phyloP scores from a whole-genome alignment of 495 filamentous ascomycete species.

The Hyphodiscus hymeniophilus region DNA sequence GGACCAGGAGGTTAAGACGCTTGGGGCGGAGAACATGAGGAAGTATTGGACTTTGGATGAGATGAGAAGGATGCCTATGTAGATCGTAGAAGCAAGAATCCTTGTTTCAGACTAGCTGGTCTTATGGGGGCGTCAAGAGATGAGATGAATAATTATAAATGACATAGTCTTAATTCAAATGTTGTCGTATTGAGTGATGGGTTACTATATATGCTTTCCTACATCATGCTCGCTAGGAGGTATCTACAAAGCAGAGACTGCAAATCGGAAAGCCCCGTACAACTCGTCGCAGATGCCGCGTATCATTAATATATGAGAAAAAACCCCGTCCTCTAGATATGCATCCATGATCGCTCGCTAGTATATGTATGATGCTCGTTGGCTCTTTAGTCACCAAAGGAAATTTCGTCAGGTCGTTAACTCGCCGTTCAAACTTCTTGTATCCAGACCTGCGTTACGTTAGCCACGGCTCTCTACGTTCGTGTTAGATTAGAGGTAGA shows the following conservation, averaged over 20 bases:
- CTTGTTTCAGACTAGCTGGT: no score
- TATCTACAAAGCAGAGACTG: neutral
- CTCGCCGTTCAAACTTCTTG: slow-evolving; percentile 19
- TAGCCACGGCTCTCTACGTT: slow-evolving; percentile 4
- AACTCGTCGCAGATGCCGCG: slow-evolving; percentile 10
- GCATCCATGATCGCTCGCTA: slow-evolving; percentile 16
- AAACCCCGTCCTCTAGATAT: slow-evolving; percentile 14
- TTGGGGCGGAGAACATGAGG: slow-evolving; percentile 82
- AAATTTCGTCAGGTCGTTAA: slow-evolving; percentile 15
- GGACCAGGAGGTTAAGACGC: slow-evolving; percentile 60
- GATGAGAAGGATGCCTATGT: slow-evolving; percentile 66
- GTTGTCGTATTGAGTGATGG: neutral
- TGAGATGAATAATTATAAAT: no score
- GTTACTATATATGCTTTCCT: slow-evolving; percentile 3
- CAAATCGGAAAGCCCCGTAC: neutral
- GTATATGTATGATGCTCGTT: slow-evolving; percentile 13
- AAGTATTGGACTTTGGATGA: slow-evolving; percentile 73
- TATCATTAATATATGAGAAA: slow-evolving; percentile 12
- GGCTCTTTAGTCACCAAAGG: neutral
- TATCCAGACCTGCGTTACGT: slow-evolving; percentile 22
- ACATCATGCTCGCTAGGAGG: neutral
- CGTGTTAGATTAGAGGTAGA: neutral
- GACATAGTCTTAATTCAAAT: no score
- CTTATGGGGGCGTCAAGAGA: no score
- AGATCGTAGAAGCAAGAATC: no score